Percentiles rank a stretch among this genome's conserved stretches.
Evolutionary conservation across 805 yeast species (phyloP).

Genomic region (Kodamaea hsintzibuensis): DNA sequence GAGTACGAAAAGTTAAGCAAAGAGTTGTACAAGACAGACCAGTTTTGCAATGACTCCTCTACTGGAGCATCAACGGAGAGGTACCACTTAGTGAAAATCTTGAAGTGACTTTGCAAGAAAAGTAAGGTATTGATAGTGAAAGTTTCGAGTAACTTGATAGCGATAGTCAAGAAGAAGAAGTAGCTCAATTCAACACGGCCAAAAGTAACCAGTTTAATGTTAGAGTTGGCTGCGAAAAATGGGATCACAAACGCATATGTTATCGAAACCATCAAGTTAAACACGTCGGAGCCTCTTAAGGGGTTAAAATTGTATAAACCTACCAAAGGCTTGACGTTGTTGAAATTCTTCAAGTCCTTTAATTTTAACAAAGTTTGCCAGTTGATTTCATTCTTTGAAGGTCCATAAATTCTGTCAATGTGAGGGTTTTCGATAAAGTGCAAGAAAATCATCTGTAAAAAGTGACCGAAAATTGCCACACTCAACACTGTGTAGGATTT

Average conservation of each 20-base stretch:
- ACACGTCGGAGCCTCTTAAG: constrained; percentile 63
- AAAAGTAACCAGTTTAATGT: constrained; percentile 19
- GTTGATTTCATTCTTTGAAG: constrained; percentile 42
- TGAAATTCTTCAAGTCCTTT: constrained; percentile 47
- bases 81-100: constrained; percentile 64
- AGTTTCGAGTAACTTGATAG: constrained; percentile 52
- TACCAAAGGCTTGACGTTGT: constrained; percentile 51
- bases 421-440: constrained; percentile 82
- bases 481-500: constrained; percentile 69
- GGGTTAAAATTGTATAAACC: constrained; percentile 63
- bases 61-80: constrained; percentile 65
- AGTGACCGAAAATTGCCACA: constrained; percentile 74
- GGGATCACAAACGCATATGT: constrained; percentile 47
- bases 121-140: constrained; percentile 52
- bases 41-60: constrained; percentile 66
- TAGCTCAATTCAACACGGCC: constrained; percentile 18
- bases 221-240: constrained; percentile 27
- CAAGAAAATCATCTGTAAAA: constrained; percentile 72
- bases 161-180: constrained; percentile 43
- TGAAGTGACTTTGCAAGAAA: constrained; percentile 57
- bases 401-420: constrained; percentile 74
- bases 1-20: constrained; percentile 55
- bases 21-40: constrained; percentile 65
- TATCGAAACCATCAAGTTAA: constrained; percentile 45
- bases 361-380: constrained; percentile 43